Evolutionary conservation across 768 basidiomycete genomes (phyloP), one percentile per base, ranked within the genome.

Genomic region (Tylopilus balloui): DNA sequence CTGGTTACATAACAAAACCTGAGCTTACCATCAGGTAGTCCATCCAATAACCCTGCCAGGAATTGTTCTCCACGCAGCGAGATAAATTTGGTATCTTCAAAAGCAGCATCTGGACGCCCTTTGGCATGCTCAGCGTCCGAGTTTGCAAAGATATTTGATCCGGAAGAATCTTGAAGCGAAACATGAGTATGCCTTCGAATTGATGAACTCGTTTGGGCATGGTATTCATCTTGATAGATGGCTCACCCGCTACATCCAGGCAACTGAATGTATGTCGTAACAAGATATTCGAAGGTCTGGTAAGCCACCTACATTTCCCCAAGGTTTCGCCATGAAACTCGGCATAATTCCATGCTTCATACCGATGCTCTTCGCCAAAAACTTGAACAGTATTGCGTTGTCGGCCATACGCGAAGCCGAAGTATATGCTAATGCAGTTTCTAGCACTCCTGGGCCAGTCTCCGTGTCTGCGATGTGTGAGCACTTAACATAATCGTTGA

Each of bases 311-410:
- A 93, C 92, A 61, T 91, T 84, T 27, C 84, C 85, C 88, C 91
- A 96, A 21, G 94, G 94, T 60, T 97, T 97, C 0, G 94, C 93
- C 95, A 97, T 98, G 70, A 99, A 99, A 51, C 91, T 95, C 1
- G 96, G 95, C 32, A 92, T 79, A 47, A 99, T 75, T 9, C 87
- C 88, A 55, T 88, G 76, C 64, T 85, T 81, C 78, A 96, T 88
- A 0, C 95, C 95, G 2, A 95, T 71, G 51, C 91, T 91, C 75
- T 97, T 97, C 3, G 91, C 88, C 13, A 89, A 67, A 56, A 85
- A 88, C 66, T 99, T 99, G 80, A 91, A 99, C 40, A 99, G 71
- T 45, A 85, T 78, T 0, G 94, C 93, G 61, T 92, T 93, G 61
- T 95, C 92, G 1, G 89, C 92, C 81, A 94, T 92, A 42, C 84